Conservation (phyloP, 768 basidiomycete genomes). For the Gyrodon lividus region DNA sequence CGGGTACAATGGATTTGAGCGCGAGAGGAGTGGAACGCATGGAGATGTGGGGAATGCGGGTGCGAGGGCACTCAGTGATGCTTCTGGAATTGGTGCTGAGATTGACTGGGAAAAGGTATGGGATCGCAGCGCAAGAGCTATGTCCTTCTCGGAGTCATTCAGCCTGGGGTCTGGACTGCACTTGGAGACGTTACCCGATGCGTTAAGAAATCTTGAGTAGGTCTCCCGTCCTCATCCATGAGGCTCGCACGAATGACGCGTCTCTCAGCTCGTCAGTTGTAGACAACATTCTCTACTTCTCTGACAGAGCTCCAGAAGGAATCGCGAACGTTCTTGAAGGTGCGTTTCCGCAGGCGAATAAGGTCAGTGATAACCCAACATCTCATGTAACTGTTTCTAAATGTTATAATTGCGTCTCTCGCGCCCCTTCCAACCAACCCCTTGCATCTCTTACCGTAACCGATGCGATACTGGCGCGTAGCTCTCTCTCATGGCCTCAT, state of each 20-base stretch:
- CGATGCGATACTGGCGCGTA: constrained; percentile 23
- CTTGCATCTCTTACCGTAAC: too few species aligned
- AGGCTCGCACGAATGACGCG: not conserved
- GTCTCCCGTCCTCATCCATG: constrained; percentile 3
- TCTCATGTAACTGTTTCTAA: not conserved
- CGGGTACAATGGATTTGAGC: not conserved
- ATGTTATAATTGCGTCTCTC: not conserved
- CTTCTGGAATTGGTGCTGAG: constrained; percentile 3
- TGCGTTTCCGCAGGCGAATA: constrained; percentile 44
- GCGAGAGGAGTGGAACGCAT: not conserved
- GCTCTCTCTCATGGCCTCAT: constrained; percentile 68
- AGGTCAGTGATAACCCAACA: constrained; percentile 38
- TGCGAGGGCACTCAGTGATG: constrained; percentile 2
- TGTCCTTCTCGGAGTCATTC: not conserved
- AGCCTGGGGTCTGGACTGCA: constrained; percentile 1
- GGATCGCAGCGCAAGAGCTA: constrained; percentile 30
- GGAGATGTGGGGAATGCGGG: not conserved
- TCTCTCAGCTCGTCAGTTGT: constrained; percentile 16
- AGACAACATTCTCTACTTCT: constrained; percentile 47
- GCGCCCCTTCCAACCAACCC: not conserved
- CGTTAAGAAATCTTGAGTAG: constrained; percentile 35
- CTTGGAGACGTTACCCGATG: constrained; percentile 33
- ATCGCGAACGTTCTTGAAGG: constrained; percentile 42
- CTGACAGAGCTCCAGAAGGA: constrained; percentile 59
- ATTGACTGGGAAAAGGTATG: constrained; percentile 56